Base-by-base conservation (phyloP, 306 rosid genomes). In the Spatholobus suberectus region DNA sequence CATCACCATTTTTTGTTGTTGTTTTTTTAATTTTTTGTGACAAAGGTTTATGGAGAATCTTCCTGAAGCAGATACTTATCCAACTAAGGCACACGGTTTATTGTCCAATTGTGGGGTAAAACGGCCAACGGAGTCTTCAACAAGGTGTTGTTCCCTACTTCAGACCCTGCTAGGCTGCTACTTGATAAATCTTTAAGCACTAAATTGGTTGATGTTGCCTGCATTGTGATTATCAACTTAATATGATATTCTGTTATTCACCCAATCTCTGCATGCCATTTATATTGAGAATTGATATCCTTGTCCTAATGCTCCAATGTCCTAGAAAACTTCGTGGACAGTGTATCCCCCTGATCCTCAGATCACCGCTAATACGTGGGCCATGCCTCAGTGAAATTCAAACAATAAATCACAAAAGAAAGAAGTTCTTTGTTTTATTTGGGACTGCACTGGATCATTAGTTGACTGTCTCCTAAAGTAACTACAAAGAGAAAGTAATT, bases 71-170 rank as follows among this genome's bases (percentile, higher is more conserved):
- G 85, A 84, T 84, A 82, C 85, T 78, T 78, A 78, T 59, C 63
- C 44, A 62, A 18, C 49, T 17, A 75, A 44, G 82, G 27, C 86
- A 75, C 88, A 78, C 85, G 86, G 77, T 78, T 73, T 62, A 23
- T 59, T 78, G 88, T 87, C 90, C 73, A 67, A 68, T 81, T 57
- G 82, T 84, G 85, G 38, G 67, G 75, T 29, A 34, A 85, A 83
- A 35, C 1, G 14, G 69, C 81, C 61, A 66, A 67, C 84, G 84
- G 86, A 87, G 86, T 74, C 79, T 78, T 52, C 88, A 84, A 87
- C 80, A 78, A 71, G n/a, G 8, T 35, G 29, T 8, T 73, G 62
- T 57, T 75, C 52, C 32, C 20, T 51, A 70, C 79, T 69, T 69
- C 32, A 44, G 17, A 24, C 21, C 67, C 49, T 81, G 34, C 38